A percentile compares a stretch with the other conserved stretches of the same genome.
Conservation (phyloP, 2,329 filamentous ascomycete genomes). For the Leptographium lundbergii region DNA sequence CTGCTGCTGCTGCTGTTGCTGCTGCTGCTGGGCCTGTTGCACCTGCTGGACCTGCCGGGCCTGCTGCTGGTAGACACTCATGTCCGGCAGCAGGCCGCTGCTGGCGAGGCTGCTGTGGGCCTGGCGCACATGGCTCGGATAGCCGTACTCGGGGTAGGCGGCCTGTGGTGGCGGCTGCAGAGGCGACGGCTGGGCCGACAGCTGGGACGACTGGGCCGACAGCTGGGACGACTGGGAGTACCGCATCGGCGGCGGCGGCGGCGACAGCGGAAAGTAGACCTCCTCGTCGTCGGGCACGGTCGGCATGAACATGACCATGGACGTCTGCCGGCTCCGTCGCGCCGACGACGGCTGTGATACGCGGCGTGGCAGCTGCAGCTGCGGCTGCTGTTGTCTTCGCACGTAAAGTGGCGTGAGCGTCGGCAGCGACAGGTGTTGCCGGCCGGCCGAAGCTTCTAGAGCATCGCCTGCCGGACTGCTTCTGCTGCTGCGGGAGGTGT, state of each 20-base stretch:
- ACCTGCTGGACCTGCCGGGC: too few relatives aligned
- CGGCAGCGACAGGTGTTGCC: background rate
- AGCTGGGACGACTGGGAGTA: background rate
- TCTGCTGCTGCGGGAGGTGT: background rate
- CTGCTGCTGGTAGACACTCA: background rate
- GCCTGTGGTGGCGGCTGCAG: background rate
- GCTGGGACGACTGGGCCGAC: background rate
- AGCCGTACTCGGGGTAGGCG: background rate
- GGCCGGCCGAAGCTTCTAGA: background rate
- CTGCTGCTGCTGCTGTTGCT: background rate
- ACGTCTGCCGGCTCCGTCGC: background rate
- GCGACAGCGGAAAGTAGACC: conserved; percentile 1
- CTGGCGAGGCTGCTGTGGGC: conserved; percentile 1
- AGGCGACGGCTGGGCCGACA: background rate
- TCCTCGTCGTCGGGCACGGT: background rate
- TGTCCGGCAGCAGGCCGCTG: conserved; percentile 1
- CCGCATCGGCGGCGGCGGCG: background rate
- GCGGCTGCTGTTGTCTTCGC: background rate
- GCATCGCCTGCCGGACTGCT: background rate
- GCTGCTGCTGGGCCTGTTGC: background rate
- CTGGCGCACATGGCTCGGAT: background rate
- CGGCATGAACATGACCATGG: background rate
- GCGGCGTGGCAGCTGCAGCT: background rate
- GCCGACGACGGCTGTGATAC: background rate
- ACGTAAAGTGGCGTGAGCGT: background rate